Base-by-base conservation (phyloP, 2,329 filamentous ascomycete genomes). In the Chaetomium globosum region DNA sequence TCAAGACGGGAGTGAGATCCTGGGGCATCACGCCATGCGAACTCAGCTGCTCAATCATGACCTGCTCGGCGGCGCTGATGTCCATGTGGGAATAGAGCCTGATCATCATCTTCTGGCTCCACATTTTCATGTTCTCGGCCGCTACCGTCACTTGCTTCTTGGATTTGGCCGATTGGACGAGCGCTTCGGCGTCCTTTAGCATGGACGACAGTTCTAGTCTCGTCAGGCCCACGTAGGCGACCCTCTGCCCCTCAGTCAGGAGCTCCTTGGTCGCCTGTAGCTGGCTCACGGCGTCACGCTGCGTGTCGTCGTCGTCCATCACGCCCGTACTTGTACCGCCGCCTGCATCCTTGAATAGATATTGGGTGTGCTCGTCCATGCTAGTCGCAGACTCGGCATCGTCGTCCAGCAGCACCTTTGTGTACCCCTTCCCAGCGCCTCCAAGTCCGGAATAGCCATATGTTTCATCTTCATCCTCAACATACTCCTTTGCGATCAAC, bases 71-170 rank as follows among this genome's bases (percentile, higher is more conserved):
- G 26, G 89, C 82, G 73, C 89, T 93, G 73, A 99, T 96, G 66
- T 99, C 95, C 95, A 99, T 99, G 77, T 99, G 95, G 13, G 87
- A 82, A 76, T 98, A 99, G 13, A 99, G 77, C 28, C 94, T 87
- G 66, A 97, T 87, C 93, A 99, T 99, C 85, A 97, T 96, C 80
- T 96, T 96, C 76, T 99, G 95, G 64, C 91, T 88, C 94, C 94
- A 99, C 90, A 97, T 97, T 77, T 90, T 90, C 80, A 91, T 89
- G 43, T 88, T 86, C 76, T 97, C 95, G 12, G 87, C 80, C 0
- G 90, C 86, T 67, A 89, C 80, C 33, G 85, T 83, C 12, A 93
- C 76, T 52, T 87, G 81, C 76, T 94, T 97, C 77, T 89, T 95
- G 1, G 86, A 84, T 51, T 82, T 85, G 72, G 84, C 91, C 3